Evolutionary conservation across 2,329 filamentous ascomycete species (phyloP).

Genomic region (Dryadomyces quercus-mongolicae): DNA sequence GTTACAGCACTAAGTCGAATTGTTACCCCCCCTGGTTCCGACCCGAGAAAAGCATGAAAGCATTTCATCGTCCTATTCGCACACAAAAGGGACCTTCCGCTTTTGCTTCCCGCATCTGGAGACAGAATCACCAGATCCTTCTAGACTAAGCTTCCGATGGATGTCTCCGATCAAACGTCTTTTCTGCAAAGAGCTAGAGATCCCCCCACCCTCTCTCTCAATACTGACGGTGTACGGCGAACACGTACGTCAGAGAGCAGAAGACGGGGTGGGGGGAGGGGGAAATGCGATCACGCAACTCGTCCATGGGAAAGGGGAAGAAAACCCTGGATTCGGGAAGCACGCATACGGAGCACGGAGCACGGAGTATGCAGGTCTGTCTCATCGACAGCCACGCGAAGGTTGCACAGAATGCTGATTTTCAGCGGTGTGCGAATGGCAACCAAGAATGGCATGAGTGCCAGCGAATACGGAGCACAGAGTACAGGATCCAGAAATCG

Average conservation of each 20-base stretch:
- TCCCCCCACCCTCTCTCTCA: too few relatives aligned
- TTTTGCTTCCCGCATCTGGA: slow-evolving; percentile 91
- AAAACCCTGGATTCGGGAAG: slow-evolving; percentile 60
- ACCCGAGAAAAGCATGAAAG: too few relatives aligned
- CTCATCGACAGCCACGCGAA: too few relatives aligned
- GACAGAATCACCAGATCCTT: slow-evolving; percentile 82
- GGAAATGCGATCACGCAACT: not conserved
- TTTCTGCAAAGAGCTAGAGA: slow-evolving; percentile 75
- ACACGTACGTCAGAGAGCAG: not conserved
- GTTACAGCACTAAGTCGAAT: slow-evolving; percentile 17
- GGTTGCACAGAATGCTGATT: too few relatives aligned
- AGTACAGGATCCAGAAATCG: too few relatives aligned
- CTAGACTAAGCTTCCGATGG: slow-evolving; percentile 58
- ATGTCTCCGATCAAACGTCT: slow-evolving; percentile 84
- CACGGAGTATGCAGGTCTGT: slow-evolving; percentile 86
- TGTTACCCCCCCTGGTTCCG: too few relatives aligned
- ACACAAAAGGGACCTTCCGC: slow-evolving; percentile 31
- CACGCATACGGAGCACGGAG: too few relatives aligned
- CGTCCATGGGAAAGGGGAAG: slow-evolving; percentile 60
- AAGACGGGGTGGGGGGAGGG: not conserved
- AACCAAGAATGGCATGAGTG: too few relatives aligned
- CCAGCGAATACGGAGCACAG: too few relatives aligned
- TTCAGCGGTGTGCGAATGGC: too few relatives aligned
- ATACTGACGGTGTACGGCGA: not conserved
- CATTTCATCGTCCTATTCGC: too few relatives aligned